Evolutionary conservation across 768 basidiomycete species (phyloP).

Genomic region (Phaeotremella fagi): DNA sequence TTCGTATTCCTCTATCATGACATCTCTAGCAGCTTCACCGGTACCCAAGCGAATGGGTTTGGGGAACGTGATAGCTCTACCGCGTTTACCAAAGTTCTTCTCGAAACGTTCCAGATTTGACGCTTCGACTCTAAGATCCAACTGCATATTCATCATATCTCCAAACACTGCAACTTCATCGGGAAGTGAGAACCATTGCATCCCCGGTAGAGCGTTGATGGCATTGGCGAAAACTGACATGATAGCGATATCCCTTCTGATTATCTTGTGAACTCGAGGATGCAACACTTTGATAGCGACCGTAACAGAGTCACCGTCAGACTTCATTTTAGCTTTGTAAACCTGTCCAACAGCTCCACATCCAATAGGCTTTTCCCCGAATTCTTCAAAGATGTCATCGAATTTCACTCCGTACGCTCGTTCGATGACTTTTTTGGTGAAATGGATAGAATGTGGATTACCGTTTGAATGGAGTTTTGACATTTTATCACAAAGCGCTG

Average conservation of each 20-base stretch:
- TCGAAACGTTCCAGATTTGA: constrained; percentile 82
- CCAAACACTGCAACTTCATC: constrained; percentile 96
- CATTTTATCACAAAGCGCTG: constrained; percentile 73
- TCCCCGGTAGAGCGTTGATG: constrained; percentile 77
- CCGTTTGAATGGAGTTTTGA: constrained; percentile 84
- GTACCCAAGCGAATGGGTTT: constrained; percentile 67
- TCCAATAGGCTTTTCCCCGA: constrained; percentile 83
- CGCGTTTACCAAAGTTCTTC: constrained; percentile 66
- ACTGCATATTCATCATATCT: constrained; percentile 89
- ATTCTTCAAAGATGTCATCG: constrained; percentile 83
- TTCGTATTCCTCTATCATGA: constrained; percentile 88
- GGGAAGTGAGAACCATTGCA: constrained; percentile 92
- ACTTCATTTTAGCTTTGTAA: constrained; percentile 78
- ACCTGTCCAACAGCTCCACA: constrained; percentile 99
- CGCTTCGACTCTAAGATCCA: constrained; percentile 85
- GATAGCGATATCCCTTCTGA: constrained; percentile 84
- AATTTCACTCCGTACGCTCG: constrained; percentile 77
- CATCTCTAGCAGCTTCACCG: constrained; percentile 55
- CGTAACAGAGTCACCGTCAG: constrained; percentile 59
- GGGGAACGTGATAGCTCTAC: constrained; percentile 84
- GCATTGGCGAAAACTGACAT: constrained; percentile 85
- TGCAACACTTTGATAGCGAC: constrained; percentile 97
- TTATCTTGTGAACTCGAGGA: constrained; percentile 73
- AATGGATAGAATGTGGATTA: constrained; percentile 68
- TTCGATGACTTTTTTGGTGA: constrained; percentile 79